phyloP scores from a whole-genome alignment of 495 filamentous ascomycete species.

The Daldinia childiae region DNA sequence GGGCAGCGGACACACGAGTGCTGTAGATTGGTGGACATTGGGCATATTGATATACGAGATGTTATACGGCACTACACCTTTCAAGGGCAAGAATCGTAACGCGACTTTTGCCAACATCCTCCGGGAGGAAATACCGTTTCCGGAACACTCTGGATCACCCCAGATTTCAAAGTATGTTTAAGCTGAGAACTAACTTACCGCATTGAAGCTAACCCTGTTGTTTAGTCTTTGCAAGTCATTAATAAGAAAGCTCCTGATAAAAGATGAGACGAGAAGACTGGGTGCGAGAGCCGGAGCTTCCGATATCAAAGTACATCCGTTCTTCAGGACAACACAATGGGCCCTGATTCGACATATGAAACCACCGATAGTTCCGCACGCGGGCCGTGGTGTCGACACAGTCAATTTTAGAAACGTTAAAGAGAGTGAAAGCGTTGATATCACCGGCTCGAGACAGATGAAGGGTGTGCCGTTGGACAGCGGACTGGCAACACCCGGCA shows the following conservation, averaged over 20 bases:
- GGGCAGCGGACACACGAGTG: conserved; percentile 96
- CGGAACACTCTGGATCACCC: conserved; percentile 83
- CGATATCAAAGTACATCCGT: conserved; percentile 95
- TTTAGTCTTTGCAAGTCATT: conserved; percentile 91
- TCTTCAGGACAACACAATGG: conserved; percentile 97
- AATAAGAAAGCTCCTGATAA: conserved; percentile 96
- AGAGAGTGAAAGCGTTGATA: conserved; percentile 94
- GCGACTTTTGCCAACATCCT: conserved; percentile 98
- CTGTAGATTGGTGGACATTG: conserved; percentile 99
- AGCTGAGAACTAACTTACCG: neutral
- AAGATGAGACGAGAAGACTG: conserved; percentile 94
- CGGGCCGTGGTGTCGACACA: conserved; percentile 90
- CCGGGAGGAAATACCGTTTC: conserved; percentile 92
- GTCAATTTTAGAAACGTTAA: conserved; percentile 98
- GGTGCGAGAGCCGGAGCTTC: conserved; percentile 95
- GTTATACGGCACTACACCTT: conserved; percentile 98
- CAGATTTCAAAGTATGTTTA: conserved; percentile 86
- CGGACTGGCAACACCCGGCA: conserved; percentile 84
- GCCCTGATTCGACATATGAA: conserved; percentile 97
- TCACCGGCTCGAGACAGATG: conserved; percentile 68
- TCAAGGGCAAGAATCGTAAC: conserved; percentile 99
- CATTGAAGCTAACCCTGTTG: conserved; percentile 24
- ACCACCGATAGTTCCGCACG: conserved; percentile 96
- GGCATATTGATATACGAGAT: conserved; percentile 98
- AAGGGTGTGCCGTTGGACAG: conserved; percentile 86